Conservation (phyloP, 225 moss, liverwort and hornwort species). For the Neckera pumila region DNA sequence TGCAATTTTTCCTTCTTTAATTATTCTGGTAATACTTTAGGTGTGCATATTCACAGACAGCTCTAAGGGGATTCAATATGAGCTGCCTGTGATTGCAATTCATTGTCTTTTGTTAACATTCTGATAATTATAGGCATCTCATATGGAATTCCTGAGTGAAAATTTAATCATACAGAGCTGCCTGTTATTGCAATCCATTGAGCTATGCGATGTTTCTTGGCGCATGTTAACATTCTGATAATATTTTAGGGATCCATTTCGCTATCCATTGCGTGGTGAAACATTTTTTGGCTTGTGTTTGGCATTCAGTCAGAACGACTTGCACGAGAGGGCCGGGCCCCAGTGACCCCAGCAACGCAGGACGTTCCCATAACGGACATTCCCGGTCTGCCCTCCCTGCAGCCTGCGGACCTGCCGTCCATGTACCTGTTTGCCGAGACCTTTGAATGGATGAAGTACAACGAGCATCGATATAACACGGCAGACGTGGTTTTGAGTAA, state of each 20-base stretch:
- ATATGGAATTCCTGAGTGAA: not conserved
- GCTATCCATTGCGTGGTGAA: too few relatives aligned
- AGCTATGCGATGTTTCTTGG: not conserved
- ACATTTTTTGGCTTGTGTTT: not conserved
- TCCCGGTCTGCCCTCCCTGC: conserved; percentile 12
- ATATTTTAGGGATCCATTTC: too few relatives aligned
- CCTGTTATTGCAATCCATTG: not conserved
- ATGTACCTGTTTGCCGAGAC: not conserved
- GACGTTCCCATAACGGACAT: conserved; percentile 9
- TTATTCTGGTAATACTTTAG: not conserved
- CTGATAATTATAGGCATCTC: not conserved
- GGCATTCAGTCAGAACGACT: conserved; percentile 21
- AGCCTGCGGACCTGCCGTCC: conserved; percentile 8
- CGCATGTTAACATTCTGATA: not conserved
- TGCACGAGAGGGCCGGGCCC: conserved; percentile 9
- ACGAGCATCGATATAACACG: not conserved
- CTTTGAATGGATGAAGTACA: not conserved
- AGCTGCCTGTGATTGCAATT: not conserved
- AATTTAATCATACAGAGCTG: not conserved
- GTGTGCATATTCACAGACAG: not conserved
- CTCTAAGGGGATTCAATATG: not conserved
- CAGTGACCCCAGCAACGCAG: conserved; percentile 9
- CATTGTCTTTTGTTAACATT: not conserved
- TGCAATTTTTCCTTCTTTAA: not conserved
- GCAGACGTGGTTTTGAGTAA: conserved; percentile 16